These are phyloP conservation scores for Sphagnum contortum DNA, from an alignment of 225 moss, liverwort and hornwort species.

Conservation along the genomic window DNA sequence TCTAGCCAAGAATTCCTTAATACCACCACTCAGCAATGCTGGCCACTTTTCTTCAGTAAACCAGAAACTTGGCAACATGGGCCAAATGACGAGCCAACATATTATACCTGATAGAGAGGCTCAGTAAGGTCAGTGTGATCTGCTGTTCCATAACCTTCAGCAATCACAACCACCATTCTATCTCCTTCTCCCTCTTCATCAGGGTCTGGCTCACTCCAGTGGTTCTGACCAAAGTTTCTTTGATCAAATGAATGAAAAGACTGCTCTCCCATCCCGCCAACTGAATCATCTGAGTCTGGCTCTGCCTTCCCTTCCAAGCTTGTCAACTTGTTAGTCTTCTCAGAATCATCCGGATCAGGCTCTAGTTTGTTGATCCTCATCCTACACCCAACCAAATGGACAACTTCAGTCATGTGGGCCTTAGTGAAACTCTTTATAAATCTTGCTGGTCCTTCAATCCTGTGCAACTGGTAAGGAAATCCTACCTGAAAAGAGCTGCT, in stretches of 20 bases:
- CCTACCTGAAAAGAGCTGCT: slow-evolving; percentile 60
- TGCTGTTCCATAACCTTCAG: slow-evolving; percentile 17
- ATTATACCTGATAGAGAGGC: slow-evolving; percentile 8
- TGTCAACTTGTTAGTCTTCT: slow-evolving; percentile 5
- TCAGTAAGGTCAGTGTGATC: slow-evolving; percentile 5
- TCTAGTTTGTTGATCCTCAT: slow-evolving; percentile 11
- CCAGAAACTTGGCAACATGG: neutral
- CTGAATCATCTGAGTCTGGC: slow-evolving; percentile 24
- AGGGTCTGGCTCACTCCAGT: slow-evolving; percentile 19
- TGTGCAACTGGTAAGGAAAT: too few species aligned
- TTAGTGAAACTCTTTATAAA: too few species aligned
- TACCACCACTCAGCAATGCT: neutral
- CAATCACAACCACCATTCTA: slow-evolving; percentile 15
- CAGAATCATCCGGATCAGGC: slow-evolving; percentile 14
- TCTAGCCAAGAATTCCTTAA: too few species aligned
- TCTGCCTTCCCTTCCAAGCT: slow-evolving; percentile 7
- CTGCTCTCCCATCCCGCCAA: slow-evolving; percentile 3
- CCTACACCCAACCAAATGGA: slow-evolving; percentile 6
- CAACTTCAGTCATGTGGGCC: too few species aligned
- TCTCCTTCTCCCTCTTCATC: slow-evolving; percentile 17
- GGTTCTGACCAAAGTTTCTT: too few species aligned
- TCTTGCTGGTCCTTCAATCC: too few species aligned
- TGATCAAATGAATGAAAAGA: too few species aligned
- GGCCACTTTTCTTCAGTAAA: neutral
- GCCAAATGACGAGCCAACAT: neutral